phyloP scores from a whole-genome alignment of 2,329 filamentous ascomycete genomes.

The Aureobasidium sp. region DNA sequence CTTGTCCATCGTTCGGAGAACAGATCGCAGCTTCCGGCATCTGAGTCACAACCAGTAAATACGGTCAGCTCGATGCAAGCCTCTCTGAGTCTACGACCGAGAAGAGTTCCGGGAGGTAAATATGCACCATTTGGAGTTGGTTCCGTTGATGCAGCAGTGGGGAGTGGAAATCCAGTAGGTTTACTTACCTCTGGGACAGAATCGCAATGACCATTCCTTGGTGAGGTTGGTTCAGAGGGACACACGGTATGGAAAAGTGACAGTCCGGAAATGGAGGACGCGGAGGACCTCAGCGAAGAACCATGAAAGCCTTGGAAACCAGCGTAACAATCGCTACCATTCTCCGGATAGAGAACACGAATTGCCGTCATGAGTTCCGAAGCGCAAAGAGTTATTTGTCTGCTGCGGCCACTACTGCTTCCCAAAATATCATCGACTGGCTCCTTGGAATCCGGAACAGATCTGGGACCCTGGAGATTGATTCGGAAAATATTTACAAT shows the following conservation, averaged over 20 bases:
- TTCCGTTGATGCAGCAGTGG: not conserved
- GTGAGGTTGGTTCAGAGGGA: not conserved
- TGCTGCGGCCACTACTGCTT: not conserved
- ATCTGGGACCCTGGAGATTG: not conserved
- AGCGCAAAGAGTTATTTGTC: conserved; percentile 50
- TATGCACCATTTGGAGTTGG: not conserved
- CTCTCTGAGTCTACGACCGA: not conserved
- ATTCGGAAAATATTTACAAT: conserved; percentile 57
- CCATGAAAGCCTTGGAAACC: conserved; percentile 12
- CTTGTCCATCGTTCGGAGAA: conserved; percentile 7
- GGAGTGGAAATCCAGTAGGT: not conserved
- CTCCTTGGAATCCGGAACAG: not conserved
- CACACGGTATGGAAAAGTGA: conserved; percentile 39
- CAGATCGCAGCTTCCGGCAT: not conserved
- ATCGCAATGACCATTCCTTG: not conserved
- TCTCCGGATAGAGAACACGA: conserved; percentile 76
- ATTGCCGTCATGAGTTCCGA: conserved; percentile 74
- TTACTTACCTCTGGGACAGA: not conserved
- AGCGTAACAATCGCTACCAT: conserved; percentile 45
- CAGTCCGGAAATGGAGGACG: conserved; percentile 44
- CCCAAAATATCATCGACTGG: conserved; percentile 23
- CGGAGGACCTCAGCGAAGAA: conserved; percentile 40
- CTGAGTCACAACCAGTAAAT: not conserved
- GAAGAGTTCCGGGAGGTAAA: not conserved
- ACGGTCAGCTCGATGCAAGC: not conserved